A percentile compares a stretch with the other conserved stretches of the same genome.
Conservation (phyloP, 2,329 filamentous ascomycete species). For the Neopestalotiopsis sp. region DNA sequence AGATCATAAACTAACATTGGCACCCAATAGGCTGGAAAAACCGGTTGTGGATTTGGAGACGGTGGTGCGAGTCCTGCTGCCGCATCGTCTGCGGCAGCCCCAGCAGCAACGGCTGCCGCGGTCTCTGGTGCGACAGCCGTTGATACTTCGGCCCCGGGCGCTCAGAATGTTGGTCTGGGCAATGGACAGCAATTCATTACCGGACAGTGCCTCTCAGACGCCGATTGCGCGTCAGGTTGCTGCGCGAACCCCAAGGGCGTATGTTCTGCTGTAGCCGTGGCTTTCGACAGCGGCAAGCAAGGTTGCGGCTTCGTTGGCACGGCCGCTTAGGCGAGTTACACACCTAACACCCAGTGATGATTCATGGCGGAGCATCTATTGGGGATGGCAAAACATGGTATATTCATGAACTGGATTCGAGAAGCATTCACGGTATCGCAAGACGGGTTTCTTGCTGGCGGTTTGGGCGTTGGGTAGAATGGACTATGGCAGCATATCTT, state of each 20-base stretch:
- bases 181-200: conserved; percentile 37
- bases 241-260: conserved; percentile 31
- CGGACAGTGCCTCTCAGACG: conserved; percentile 35
- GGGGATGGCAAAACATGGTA: background rate
- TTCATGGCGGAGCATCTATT: background rate
- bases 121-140: background rate
- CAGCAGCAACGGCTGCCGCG: background rate
- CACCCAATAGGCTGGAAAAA: conserved; percentile 29
- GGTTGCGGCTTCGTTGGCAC: conserved; percentile 31
- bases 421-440: background rate
- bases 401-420: background rate
- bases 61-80: conserved; percentile 15
- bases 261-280: conserved; percentile 31
- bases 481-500: too few species aligned
- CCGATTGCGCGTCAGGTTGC: conserved; percentile 34
- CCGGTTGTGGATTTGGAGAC: conserved; percentile 35
- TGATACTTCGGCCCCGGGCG: conserved; percentile 26
- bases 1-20: background rate
- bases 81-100: conserved; percentile 5
- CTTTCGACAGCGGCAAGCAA: conserved; percentile 30
- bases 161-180: conserved; percentile 31
- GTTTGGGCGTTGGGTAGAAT: background rate
- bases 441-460: conserved; percentile 8
- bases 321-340: background rate
- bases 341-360: too few species aligned